These are phyloP conservation scores for Schizochytrium sp. DNA, from an alignment of 108 stramenopile genomes.

Conservation along the genomic window DNA sequence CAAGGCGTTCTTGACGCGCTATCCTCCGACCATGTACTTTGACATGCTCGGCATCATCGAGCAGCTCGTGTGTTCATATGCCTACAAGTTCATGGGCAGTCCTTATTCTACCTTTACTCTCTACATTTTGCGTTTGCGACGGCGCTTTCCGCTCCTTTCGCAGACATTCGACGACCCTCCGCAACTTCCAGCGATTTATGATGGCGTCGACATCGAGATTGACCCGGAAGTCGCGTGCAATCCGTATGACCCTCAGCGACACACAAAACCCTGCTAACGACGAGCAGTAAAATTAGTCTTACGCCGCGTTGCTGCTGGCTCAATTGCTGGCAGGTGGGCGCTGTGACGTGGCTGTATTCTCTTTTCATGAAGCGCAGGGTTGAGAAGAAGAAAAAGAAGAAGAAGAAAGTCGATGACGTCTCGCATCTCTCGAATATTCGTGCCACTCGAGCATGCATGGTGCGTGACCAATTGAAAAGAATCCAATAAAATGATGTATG, in stretches of 20 bases:
- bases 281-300: no score
- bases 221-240: neutral
- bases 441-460: no score
- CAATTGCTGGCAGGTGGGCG: no score
- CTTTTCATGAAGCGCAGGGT: no score
- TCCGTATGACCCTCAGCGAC: neutral
- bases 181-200: neutral
- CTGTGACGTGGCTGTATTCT: no score
- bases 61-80: neutral
- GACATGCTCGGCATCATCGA: conserved; percentile 6
- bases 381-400: no score
- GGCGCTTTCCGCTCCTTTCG: neutral
- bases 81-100: neutral
- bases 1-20: neutral
- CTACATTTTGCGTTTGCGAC: neutral
- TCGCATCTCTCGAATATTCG: no score
- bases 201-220: neutral
- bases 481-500: no score
- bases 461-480: no score
- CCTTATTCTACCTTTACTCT: neutral
- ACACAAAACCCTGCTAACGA: neutral
- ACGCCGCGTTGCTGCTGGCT: no score
- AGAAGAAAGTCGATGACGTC: no score
- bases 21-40: neutral
- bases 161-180: neutral